Percentiles rank a stretch among this genome's conserved stretches.
Evolutionary conservation across 1,284 basidiomycete species (phyloP).

Genomic region (Macrocystidia cucumis): DNA sequence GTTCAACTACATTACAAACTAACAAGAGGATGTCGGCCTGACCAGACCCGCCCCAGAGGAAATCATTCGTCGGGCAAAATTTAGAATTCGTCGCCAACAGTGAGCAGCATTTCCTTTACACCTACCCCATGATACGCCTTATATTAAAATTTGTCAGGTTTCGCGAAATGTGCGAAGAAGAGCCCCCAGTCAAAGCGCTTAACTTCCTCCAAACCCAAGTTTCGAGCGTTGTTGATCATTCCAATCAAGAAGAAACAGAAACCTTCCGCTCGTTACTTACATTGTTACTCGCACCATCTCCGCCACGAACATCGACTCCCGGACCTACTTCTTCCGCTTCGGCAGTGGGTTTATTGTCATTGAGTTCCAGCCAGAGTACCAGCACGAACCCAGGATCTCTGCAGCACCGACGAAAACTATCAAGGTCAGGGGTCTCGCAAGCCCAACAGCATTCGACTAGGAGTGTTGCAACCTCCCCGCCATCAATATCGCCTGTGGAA

Average conservation of each 20-base stretch:
- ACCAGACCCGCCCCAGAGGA: conserved; percentile 49
- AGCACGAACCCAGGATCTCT: too few relatives aligned
- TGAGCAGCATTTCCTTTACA: conserved; percentile 23
- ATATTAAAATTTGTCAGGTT: conserved; percentile 37
- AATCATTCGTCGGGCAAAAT: conserved; percentile 51
- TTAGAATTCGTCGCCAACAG: conserved; percentile 63
- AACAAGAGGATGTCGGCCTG: conserved; percentile 5
- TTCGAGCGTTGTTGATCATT: conserved; percentile 63
- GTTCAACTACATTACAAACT: conserved; percentile 1
- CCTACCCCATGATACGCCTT: not conserved
- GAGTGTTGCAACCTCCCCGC: too few relatives aligned
- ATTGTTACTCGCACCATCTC: conserved; percentile 39
- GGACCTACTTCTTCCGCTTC: not conserved
- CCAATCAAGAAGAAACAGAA: conserved; percentile 49
- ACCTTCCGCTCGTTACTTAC: conserved; percentile 61
- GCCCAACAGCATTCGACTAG: too few relatives aligned
- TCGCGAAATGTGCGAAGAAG: conserved; percentile 67
- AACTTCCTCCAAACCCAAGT: conserved; percentile 65
- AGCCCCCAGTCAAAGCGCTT: conserved; percentile 58
- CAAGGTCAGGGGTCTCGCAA: too few relatives aligned
- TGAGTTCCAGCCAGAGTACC: too few relatives aligned
- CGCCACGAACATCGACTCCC: conserved; percentile 7
- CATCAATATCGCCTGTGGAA: not conserved
- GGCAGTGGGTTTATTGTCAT: not conserved
- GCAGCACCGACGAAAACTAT: too few relatives aligned